A percentile compares a stretch with the other conserved stretches of the same genome.
These are phyloP conservation scores for Tricholoma furcatifolium DNA, from an alignment of 768 basidiomycete species.

Conservation along the genomic window DNA sequence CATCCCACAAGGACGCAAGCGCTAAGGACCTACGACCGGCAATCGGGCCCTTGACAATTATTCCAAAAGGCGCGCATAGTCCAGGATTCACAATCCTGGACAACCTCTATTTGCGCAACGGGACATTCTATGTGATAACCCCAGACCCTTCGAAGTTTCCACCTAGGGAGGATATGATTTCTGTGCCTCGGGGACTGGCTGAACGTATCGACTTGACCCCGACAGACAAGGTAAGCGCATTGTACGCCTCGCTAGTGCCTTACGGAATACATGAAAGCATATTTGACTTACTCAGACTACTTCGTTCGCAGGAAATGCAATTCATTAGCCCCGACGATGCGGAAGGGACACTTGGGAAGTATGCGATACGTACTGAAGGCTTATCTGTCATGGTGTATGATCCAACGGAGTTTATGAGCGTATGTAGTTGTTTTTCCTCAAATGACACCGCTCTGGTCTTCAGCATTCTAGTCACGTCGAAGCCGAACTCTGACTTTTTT, in stretches of 20 bases:
- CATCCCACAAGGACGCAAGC: neutral
- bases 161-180: conserved; percentile 39
- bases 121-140: conserved; percentile 68
- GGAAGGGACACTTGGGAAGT: conserved; percentile 20
- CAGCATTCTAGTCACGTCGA: neutral
- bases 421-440: conserved; percentile 8
- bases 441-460: neutral
- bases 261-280: conserved; percentile 6
- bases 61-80: conserved; percentile 38
- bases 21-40: neutral
- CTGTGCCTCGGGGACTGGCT: conserved; percentile 21
- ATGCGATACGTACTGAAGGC: conserved; percentile 21
- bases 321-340: conserved; percentile 23
- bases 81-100: conserved; percentile 78
- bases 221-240: conserved; percentile 28
- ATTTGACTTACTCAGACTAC: conserved; percentile 4
- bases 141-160: conserved; percentile 38
- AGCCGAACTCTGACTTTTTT: neutral
- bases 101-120: conserved; percentile 71
- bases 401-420: conserved; percentile 24
- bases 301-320: conserved; percentile 24
- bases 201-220: conserved; percentile 24
- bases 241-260: neutral
- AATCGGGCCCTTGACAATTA: conserved; percentile 21
- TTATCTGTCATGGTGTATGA: conserved; percentile 29